phyloP scores from a whole-genome alignment of 106 monocot genomes.

The Dendrobium huoshanense region DNA sequence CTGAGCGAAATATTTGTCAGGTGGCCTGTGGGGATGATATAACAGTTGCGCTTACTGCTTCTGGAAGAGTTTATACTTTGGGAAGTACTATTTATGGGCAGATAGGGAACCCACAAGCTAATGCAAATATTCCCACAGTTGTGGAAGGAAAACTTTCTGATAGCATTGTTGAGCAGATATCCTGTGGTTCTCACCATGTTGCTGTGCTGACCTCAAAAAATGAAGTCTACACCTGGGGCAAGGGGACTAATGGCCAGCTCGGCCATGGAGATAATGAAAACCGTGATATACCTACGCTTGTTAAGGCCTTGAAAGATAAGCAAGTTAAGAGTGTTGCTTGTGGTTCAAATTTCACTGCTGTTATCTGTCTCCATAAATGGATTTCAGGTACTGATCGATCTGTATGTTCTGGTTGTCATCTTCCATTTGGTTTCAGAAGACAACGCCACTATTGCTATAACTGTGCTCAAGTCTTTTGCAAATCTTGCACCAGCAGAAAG shows the following conservation, averaged over 20 bases:
- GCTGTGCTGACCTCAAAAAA: constrained; percentile 42
- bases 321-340: constrained; percentile 46
- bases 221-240: constrained; percentile 50
- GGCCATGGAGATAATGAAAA: constrained; percentile 41
- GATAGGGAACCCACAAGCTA: constrained; percentile 31
- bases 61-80: constrained; percentile 39
- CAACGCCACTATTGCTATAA: constrained; percentile 50
- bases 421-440: constrained; percentile 49
- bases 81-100: constrained; percentile 38
- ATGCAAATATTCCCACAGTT: constrained; percentile 32
- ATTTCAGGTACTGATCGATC: constrained; percentile 42
- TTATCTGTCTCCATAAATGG: constrained; percentile 47
- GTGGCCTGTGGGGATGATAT: constrained; percentile 44
- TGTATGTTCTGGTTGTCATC: constrained; percentile 35
- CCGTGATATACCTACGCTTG: constrained; percentile 31
- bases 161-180: constrained; percentile 28
- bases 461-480: constrained; percentile 50
- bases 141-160: constrained; percentile 22
- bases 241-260: constrained; percentile 38
- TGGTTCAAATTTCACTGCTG: constrained; percentile 45
- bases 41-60: constrained; percentile 31
- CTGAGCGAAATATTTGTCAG: constrained; percentile 31
- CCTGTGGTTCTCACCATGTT: constrained; percentile 43
- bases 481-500: constrained; percentile 40
- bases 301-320: constrained; percentile 39